These are phyloP conservation scores for Corchorus capsularis DNA, from an alignment of 345 rosid species.

Conservation along the genomic window DNA sequence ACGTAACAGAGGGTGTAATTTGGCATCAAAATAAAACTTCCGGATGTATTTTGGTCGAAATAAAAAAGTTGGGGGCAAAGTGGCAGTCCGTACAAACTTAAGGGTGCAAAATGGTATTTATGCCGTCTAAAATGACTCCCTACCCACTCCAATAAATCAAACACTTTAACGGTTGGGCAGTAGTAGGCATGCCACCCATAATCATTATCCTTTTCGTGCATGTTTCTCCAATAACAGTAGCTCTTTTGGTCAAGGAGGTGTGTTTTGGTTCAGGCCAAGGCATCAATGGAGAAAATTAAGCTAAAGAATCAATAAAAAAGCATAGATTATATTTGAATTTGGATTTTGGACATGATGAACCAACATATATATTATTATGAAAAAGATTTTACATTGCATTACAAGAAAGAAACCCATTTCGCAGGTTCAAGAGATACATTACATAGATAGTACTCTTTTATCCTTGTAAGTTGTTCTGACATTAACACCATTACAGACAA, in stretches of 20 bases:
- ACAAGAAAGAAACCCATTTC: not conserved
- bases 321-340: too few relatives aligned
- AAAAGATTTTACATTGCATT: not conserved
- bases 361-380: not conserved
- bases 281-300: too few relatives aligned
- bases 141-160: not conserved
- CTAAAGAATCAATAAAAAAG: too few relatives aligned
- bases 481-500: not conserved
- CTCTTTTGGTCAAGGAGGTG: not conserved
- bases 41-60: too few relatives aligned
- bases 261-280: too few relatives aligned
- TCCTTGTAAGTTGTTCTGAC: not conserved
- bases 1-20: too few relatives aligned
- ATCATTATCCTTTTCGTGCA: not conserved
- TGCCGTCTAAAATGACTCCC: too few relatives aligned
- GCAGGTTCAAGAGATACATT: not conserved
- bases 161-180: not conserved
- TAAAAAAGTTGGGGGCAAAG: too few relatives aligned
- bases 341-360: not conserved
- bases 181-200: not conserved
- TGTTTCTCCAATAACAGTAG: not conserved
- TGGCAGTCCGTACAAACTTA: too few relatives aligned
- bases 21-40: too few relatives aligned
- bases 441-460: too few relatives aligned
- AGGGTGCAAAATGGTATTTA: too few relatives aligned